Evolutionary conservation across 305 asterid species (phyloP), one percentile per base, ranked within the genome.

Genomic region (Andrographis paniculata): DNA sequence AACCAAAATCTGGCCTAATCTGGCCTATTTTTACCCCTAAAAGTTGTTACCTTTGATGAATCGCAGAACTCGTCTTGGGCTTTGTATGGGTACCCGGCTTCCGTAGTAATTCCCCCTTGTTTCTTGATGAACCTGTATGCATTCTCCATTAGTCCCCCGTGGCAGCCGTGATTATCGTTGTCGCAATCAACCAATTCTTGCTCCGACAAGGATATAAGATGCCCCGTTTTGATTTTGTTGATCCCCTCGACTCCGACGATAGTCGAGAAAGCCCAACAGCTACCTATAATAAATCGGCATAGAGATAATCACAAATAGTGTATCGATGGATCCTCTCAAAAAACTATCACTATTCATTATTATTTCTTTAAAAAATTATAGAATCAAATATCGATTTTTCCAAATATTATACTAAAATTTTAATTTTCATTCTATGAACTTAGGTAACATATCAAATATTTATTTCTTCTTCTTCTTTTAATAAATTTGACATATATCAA

Each of bases 231-330:
- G 23, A 82, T 67, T 62, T 77, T 75, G 58, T 85, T 82, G 55
- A 85, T 85, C 56, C 97, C 95, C 52, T 85, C 97, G 16, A 82
- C 82, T 54, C 94, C 95, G 54, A 79, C 95, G 14, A 85, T 79
- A 20, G 94, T 69, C 13, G 94, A 88, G 62, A 88, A 88, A 0
- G 97, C 95, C 97, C 97, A 88, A 42, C 93, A 85, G 53, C 95
- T 85, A 20, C 97, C 97, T 85, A 65, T 14, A 20, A 30, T 53
- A 21, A 31, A 23, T 16, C 38, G 12, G 13, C 9, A 12, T 42
- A 24, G 8, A 24, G 6, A 24, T 8, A 8, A 4, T 24, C 4
- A 3, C 30, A 24, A 8, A 24, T 3, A 24, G 8, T 3, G 4
- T 24, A 3, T 24, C 30, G 30, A 24, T 3, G 8, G 30, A 4